Conservation (phyloP, 2,329 filamentous ascomycete genomes). For the Diatrype stigma region DNA sequence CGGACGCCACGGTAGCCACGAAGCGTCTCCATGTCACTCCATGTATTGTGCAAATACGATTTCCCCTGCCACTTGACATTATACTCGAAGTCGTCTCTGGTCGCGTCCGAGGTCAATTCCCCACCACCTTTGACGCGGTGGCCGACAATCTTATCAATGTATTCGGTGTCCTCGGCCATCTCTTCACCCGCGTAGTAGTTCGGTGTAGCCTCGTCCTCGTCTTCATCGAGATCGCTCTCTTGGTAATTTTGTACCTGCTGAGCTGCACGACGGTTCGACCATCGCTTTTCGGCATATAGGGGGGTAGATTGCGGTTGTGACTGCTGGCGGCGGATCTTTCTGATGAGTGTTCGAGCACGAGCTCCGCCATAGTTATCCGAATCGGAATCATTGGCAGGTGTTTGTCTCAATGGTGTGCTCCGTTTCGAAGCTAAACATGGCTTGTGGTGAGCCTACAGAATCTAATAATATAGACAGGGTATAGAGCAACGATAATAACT, state of each 20-base stretch:
- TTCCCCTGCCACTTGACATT: constrained; percentile 96
- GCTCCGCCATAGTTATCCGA: constrained; percentile 78
- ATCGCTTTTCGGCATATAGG: constrained; percentile 76
- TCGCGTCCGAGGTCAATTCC: constrained; percentile 53
- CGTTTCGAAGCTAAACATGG: constrained; percentile 52
- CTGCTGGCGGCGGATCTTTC: constrained; percentile 72
- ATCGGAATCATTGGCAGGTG: constrained; percentile 58
- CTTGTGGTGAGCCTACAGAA: constrained; percentile 9
- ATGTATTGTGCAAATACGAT: constrained; percentile 92
- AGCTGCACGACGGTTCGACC: constrained; percentile 81
- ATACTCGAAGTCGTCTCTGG: constrained; percentile 78
- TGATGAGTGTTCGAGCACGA: constrained; percentile 63
- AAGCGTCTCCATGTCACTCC: constrained; percentile 77
- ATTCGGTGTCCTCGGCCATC: constrained; percentile 73
- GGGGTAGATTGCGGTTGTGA: constrained; percentile 60
- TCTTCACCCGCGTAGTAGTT: constrained; percentile 65
- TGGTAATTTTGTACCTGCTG: constrained; percentile 62
- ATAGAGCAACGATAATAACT: constrained; percentile 22
- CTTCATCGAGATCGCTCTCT: constrained; percentile 63
- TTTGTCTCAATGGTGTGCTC: constrained; percentile 50
- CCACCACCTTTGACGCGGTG: constrained; percentile 72
- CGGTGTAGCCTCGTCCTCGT: constrained; percentile 62
- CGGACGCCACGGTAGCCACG: constrained; percentile 77
- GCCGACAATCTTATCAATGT: constrained; percentile 87
- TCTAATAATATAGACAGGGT: constrained; percentile 7